Conservation (phyloP, 495 filamentous ascomycete species). For the Neurospora pannonica region DNA sequence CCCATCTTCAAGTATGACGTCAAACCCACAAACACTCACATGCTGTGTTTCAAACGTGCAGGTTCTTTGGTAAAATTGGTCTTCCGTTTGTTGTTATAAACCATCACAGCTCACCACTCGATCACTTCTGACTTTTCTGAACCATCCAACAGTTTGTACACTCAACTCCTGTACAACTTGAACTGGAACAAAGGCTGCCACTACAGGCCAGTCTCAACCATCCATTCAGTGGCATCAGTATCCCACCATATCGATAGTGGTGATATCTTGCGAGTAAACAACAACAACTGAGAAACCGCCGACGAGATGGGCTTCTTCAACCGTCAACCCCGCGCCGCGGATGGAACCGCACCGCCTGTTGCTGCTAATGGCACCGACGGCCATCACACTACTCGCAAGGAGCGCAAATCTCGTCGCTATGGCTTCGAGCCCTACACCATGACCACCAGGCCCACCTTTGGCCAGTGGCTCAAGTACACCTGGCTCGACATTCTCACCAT, state of each 20-base stretch:
- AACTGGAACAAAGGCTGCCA: not conserved
- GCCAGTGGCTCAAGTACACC: slow-evolving; percentile 46
- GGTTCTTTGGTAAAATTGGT: not conserved
- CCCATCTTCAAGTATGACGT: not conserved
- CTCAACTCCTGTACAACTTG: not conserved
- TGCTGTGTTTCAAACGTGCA: not conserved
- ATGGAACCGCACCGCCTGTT: not conserved
- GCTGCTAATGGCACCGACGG: slow-evolving; percentile 1
- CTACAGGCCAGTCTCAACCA: not conserved
- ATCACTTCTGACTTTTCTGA: not conserved
- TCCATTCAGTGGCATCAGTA: not conserved
- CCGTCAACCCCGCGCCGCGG: not conserved
- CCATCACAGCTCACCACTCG: not conserved
- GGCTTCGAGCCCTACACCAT: slow-evolving; percentile 22
- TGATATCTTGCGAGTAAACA: not conserved
- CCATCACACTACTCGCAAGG: slow-evolving; percentile 5
- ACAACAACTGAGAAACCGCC: not conserved
- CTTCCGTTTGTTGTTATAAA: not conserved
- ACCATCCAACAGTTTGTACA: not conserved
- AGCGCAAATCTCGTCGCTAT: slow-evolving; percentile 1
- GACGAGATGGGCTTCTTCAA: slow-evolving; percentile 8
- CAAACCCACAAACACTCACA: not conserved
- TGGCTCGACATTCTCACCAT: slow-evolving; percentile 53
- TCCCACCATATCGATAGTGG: not conserved
- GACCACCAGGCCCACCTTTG: slow-evolving; percentile 37